Base-by-base conservation (phyloP, 208 protist species). In the Crithidia sp. region DNA sequence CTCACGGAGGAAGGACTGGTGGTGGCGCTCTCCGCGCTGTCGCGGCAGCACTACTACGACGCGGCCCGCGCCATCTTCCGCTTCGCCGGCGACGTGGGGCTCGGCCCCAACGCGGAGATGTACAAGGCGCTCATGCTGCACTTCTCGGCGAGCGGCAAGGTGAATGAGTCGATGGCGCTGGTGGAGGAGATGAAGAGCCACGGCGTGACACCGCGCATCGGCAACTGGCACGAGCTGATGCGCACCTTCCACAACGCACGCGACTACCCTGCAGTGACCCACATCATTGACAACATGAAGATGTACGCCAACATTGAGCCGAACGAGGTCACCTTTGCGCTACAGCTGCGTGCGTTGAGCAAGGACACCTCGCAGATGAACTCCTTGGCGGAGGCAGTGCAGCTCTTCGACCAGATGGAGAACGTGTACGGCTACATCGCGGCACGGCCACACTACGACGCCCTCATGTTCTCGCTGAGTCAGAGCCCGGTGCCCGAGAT, bases 191-290 rank as follows among this genome's bases (percentile, higher is more conserved):
- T 97, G 93, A 96, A 98, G 58, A 67, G 82, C 47, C 81, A 82
- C 4, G 88, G 87, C 44, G 89, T 97, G 55, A 94, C 88, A 2
- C 93, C 93, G 16, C 87, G 92, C n/a, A 93, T 97, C 53, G 88
- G 92, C 40, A 97, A 96, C 68, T 97, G 92, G 87, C 93, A 98
- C 72, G 91, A 95, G 70, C 82, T 98, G 14, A 96, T 98, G 78
- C 79, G 87, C 49, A 67, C 86, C 40, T 95, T 96, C 74, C 80
- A 96, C 73, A 72, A 87, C 44, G 85, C 85, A n/a, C 83, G 88
- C n/a, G 93, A 97, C 71, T 89, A 94, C 61, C 77, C 81, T 12
- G 91, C 91, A 37, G 91, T 96, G 7, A 76, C 84, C 61, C 85
- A 93, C 71, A 87, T 98, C 65, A 84, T 96, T 12, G 82, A 90